Base-by-base conservation (phyloP, 768 basidiomycete genomes). In the Podaxis sp. region DNA sequence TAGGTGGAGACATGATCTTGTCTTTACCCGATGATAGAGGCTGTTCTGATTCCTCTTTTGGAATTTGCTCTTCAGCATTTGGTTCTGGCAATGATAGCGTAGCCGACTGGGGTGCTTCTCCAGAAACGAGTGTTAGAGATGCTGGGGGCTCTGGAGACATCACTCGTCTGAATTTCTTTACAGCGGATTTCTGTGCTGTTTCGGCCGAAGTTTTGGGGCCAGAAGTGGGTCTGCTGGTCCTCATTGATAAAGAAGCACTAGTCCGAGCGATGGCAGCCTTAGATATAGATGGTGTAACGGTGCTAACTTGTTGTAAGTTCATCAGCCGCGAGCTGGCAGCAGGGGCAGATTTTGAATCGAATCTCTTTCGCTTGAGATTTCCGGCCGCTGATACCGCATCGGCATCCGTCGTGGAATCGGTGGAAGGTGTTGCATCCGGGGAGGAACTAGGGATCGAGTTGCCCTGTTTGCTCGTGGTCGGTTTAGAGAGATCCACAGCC, bases 301-400 rank as follows among this genome's bases (percentile, higher is more conserved):
- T 58, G 47, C 72, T 72, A 37, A 72, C 72, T 58, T 69, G 72
- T 54, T 71, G 69, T 54, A 73, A 40, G 52, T 70, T 56, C 27
- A 69, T 64, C 11, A 68, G 40, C 23, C 74, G 68, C 47, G 70
- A 68, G 37, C 68, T 71, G n/a, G 55, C 55, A 32, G 71, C 67
- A 6, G 73, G 70, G 37, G 64, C 11, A 47, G 59, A 63, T 37
- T 77, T 75, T 28, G 71, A 61, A 16, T 71, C 74, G 60, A 79
- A 70, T 64, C 59, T 28, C 55, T 81, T 82, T 37, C 79, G 76
- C 63, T 82, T 80, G 44, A 80, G 64, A 38, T 50, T 69, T 51
- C 59, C 59, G 3, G 67, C 63, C 9, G 67, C 61, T 13, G 67
- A 16, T 9, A 37, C 37, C 9, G 10, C 40, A 14, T 46, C 46